Conservation (phyloP, 129 eudicot genomes). For the Helianthus annuus region HanXRQr2.0-SUNRISE NC_035435.2:131424404-131424903, state of each 20-base stretch:
- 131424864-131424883: too few relatives aligned
- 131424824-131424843: background rate
- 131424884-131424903: too few relatives aligned
- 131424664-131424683: conserved; percentile 50
- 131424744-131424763: background rate
- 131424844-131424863: too few relatives aligned
- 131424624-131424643: conserved; percentile 51
- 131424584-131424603: conserved; percentile 41
- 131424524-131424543: too few relatives aligned
- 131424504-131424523: conserved; percentile 11
- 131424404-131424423: conserved; percentile 47
- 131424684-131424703: conserved; percentile 21
- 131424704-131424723: background rate
- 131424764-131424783: background rate
- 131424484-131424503: conserved; percentile 60
- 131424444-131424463: conserved; percentile 40
- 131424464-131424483: conserved; percentile 47
- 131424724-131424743: background rate
- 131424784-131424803: background rate
- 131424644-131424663: conserved; percentile 58
- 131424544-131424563: background rate
- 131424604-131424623: conserved; percentile 56
- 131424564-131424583: background rate
- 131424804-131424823: background rate
- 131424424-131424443: conserved; percentile 45